These are phyloP conservation scores for Saposhnikovia divaricata DNA, from an alignment of 129 eudicot species.

Conservation along the genomic window DNA sequence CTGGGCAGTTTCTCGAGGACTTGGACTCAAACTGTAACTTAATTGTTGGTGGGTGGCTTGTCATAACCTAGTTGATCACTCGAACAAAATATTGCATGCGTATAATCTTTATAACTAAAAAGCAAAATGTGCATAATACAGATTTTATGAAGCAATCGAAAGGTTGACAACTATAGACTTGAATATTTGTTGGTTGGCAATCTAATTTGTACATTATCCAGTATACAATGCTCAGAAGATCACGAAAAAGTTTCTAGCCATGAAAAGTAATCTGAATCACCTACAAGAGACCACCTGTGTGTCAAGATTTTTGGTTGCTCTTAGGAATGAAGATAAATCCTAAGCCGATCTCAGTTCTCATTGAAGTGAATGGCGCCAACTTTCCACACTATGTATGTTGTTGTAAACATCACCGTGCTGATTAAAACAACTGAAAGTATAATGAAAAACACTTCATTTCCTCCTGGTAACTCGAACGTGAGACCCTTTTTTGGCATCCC, in stretches of 20 bases:
- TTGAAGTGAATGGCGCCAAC: conserved; percentile 59
- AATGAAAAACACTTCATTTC: conserved; percentile 65
- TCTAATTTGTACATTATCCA: conserved; percentile 4
- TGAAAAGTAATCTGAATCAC: background rate
- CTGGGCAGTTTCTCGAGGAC: background rate
- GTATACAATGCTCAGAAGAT: background rate
- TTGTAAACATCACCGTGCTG: conserved; percentile 47
- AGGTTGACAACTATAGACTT: background rate
- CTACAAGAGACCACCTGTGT: background rate
- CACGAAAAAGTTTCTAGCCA: background rate
- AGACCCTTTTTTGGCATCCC: conserved; percentile 79
- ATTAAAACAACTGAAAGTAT: conserved; percentile 62
- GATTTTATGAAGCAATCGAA: background rate
- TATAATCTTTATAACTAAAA: background rate
- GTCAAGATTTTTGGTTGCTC: background rate
- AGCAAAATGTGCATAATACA: background rate
- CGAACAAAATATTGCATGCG: background rate
- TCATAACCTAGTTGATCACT: background rate
- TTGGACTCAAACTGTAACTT: background rate
- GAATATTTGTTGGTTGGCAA: conserved; percentile 2
- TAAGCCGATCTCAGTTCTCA: conserved; percentile 23
- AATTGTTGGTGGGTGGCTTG: background rate
- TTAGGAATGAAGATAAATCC: background rate
- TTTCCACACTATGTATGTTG: conserved; percentile 51
- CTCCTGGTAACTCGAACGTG: conserved; percentile 74